These are phyloP conservation scores for Protomyces gravidus DNA, from an alignment of 1,139 yeast species.

Conservation along the genomic window DNA sequence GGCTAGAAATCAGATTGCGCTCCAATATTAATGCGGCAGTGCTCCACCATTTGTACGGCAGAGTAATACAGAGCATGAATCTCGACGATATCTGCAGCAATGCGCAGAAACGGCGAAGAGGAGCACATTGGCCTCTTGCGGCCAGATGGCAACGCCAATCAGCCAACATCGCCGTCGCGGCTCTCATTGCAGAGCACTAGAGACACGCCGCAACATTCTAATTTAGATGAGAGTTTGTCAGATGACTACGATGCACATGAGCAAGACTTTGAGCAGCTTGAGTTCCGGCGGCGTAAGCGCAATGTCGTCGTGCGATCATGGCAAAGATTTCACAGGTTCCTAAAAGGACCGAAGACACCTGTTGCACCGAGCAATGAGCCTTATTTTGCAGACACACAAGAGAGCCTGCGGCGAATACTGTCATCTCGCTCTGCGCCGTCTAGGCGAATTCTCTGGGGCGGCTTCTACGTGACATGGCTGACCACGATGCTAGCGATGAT, in stretches of 20 bases:
- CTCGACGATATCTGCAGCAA: too few species aligned
- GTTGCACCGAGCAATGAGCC: background rate
- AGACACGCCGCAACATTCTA: background rate
- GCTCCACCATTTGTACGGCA: too few species aligned
- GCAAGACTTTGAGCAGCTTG: background rate
- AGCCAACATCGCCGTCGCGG: background rate
- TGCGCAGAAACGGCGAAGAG: too few species aligned
- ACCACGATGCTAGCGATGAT: background rate
- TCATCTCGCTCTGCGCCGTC: background rate
- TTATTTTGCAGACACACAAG: background rate
- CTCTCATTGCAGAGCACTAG: background rate
- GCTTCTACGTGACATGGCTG: slow-evolving; percentile 9
- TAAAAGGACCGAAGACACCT: background rate
- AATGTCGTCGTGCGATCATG: background rate
- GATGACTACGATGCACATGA: background rate
- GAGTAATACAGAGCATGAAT: too few species aligned
- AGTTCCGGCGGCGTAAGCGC: too few species aligned
- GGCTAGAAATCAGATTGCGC: too few species aligned
- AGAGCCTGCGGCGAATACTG: background rate
- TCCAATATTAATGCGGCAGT: too few species aligned
- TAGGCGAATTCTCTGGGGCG: background rate
- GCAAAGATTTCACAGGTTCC: background rate
- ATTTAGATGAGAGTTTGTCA: background rate
- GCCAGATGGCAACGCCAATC: background rate
- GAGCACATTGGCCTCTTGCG: background rate